phyloP scores from a whole-genome alignment of 2,329 filamentous ascomycete species.

The Berkeleyomyces basicola region DNA sequence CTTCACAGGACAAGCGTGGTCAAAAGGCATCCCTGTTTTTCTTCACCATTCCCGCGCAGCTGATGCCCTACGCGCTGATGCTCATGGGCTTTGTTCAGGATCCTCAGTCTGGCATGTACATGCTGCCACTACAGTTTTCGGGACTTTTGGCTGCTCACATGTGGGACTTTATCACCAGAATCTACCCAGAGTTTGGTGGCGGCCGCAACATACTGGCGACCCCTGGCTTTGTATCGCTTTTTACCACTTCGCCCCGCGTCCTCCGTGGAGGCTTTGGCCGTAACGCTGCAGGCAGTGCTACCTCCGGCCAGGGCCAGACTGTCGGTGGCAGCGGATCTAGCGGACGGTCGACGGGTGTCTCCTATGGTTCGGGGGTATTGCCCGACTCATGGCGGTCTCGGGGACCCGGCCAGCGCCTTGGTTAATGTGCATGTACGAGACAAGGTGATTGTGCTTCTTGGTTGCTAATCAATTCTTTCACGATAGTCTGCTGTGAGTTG shows the following conservation, averaged over 20 bases:
- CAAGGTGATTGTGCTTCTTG: not conserved
- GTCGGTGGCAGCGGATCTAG: not conserved
- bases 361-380: slow-evolving; percentile 27
- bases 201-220: slow-evolving; percentile 63
- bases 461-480: not conserved
- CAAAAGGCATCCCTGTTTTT: slow-evolving; percentile 64
- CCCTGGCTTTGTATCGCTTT: slow-evolving; percentile 51
- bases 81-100: slow-evolving; percentile 48
- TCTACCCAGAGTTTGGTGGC: slow-evolving; percentile 80
- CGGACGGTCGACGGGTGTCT: slow-evolving; percentile 6
- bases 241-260: slow-evolving; percentile 33
- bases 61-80: slow-evolving; percentile 67
- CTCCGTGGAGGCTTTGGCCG: slow-evolving; percentile 3
- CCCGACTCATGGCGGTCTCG: slow-evolving; percentile 48
- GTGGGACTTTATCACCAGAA: slow-evolving; percentile 73
- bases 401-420: slow-evolving; percentile 46
- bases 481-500: not conserved
- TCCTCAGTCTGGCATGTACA: slow-evolving; percentile 37
- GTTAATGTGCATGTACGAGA: slow-evolving; percentile 21
- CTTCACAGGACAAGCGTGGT: slow-evolving; percentile 69
- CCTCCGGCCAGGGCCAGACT: not conserved
- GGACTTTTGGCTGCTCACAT: slow-evolving; percentile 53
- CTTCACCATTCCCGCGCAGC: slow-evolving; percentile 65
- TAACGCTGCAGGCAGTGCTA: not conserved
- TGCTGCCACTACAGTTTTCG: slow-evolving; percentile 48